phyloP scores from a whole-genome alignment of 2,329 filamentous ascomycete genomes.

The Hypocreales sp. region DNA sequence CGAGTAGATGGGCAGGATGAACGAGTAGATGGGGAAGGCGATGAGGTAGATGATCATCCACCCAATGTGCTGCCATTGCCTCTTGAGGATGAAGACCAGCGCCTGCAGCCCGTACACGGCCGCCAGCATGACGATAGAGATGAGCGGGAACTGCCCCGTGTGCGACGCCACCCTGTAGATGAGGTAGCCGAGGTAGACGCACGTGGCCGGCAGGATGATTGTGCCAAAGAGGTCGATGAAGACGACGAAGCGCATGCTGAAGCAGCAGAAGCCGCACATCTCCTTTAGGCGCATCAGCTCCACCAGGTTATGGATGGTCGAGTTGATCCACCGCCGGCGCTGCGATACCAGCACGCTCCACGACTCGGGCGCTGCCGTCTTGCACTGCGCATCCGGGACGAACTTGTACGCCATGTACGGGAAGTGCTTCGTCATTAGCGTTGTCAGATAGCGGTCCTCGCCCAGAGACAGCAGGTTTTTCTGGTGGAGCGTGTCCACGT shows the following conservation, averaged over 20 bases:
- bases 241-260: slow-evolving; percentile 94
- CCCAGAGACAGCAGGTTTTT: slow-evolving; percentile 90
- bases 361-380: slow-evolving; percentile 83
- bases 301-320: slow-evolving; percentile 88
- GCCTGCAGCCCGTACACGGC: slow-evolving; percentile 92
- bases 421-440: slow-evolving; percentile 96
- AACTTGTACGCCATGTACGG: slow-evolving; percentile 94
- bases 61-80: slow-evolving; percentile 95
- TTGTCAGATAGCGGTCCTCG: slow-evolving; percentile 94
- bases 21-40: slow-evolving; percentile 89
- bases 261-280: slow-evolving; percentile 97
- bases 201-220: slow-evolving; percentile 79
- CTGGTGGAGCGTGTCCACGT: slow-evolving; percentile 89
- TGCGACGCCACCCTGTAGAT: slow-evolving; percentile 62
- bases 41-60: slow-evolving; percentile 99
- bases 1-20: slow-evolving; percentile 83
- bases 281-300: slow-evolving; percentile 85
- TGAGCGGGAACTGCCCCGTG: slow-evolving; percentile 62
- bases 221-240: slow-evolving; percentile 90
- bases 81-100: slow-evolving; percentile 88
- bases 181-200: slow-evolving; percentile 72
- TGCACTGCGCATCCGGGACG: slow-evolving; percentile 79
- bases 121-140: slow-evolving; percentile 80
- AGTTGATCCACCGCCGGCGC: slow-evolving; percentile 98
- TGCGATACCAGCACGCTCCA: slow-evolving; percentile 95